phyloP scores from a whole-genome alignment of 2,329 filamentous ascomycete genomes.

The Sporothrix luriei region DNA sequence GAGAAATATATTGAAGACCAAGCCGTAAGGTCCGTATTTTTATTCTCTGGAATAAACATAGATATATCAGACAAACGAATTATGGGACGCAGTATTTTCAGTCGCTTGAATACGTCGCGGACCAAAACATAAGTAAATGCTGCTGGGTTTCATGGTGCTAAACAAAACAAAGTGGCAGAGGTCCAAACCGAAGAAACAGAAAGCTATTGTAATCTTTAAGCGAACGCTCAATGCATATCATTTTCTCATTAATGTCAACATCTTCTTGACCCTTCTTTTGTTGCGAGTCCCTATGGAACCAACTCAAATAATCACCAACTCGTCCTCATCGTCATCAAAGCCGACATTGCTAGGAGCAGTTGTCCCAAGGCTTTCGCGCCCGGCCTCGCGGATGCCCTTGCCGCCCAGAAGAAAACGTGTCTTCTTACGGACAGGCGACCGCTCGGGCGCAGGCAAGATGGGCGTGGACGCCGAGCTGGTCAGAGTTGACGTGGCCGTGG shows the following conservation, averaged over 20 bases:
- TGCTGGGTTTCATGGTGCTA: background rate
- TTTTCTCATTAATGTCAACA: conserved; percentile 21
- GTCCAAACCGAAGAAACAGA: background rate
- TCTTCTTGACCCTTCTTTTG: background rate
- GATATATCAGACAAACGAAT: no score
- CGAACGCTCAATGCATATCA: conserved; percentile 20
- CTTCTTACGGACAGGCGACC: conserved; percentile 65
- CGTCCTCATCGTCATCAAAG: conserved; percentile 53
- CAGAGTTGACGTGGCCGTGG: conserved; percentile 24
- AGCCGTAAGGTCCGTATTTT: no score
- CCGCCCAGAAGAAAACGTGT: conserved; percentile 77
- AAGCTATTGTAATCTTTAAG: background rate
- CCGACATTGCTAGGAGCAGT: conserved; percentile 35
- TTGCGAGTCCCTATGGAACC: background rate
- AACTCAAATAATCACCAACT: conserved; percentile 51
- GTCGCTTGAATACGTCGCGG: no score
- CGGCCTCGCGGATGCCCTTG: conserved; percentile 75
- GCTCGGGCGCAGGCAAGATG: conserved; percentile 38
- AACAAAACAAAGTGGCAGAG: background rate
- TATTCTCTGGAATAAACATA: no score
- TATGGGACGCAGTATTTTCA: no score
- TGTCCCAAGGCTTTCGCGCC: conserved; percentile 69
- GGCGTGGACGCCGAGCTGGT: conserved; percentile 27
- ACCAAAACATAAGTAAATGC: background rate
- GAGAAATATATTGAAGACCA: background rate